Evolutionary conservation across 306 rosid genomes (phyloP), one percentile per base, ranked within the genome.

Genomic region (Geum urbanum): DNA sequence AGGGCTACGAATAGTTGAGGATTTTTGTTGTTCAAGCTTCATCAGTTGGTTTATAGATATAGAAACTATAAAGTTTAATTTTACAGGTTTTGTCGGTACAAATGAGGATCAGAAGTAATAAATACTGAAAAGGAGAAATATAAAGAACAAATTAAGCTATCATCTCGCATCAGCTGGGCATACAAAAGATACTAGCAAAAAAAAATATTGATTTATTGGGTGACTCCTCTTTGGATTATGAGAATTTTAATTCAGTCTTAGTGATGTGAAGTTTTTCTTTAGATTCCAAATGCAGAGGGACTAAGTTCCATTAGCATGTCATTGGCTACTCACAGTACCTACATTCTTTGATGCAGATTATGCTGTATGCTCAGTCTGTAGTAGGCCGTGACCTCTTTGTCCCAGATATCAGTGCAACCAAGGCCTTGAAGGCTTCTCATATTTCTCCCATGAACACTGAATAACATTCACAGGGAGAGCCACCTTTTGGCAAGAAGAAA

Each of bases 311-410:
- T 47, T 71, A 41, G n/a, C 10, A 67, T 16, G 49, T 75, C 57
- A 52, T 46, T 18, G 58, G 0, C 69, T 60, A 27, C 46, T 35
- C 19, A 64, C 72, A 74, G 73, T 74, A 19, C 35, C 45, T 49
- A 66, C 7, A 55, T 74, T 78, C n/a, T 74, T 74, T 58, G 59
- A 41, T 66, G 84, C 79, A 76, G 81, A 81, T 68, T 64, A 69
- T 78, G 78, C 66, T 47, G 69, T 27, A 53, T 50, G 11, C 57
- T 44, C 35, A 37, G 37, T 41, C 54, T 22, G 32, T 24, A 16
- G 41, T 49, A 44, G 43, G 52, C 24, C 10, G 18, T 73, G 60
- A 9, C 45, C 27, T 63, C 16, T 63, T 66, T 18, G 74, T 71
- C 75, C 65, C 56, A 15, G 67, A 58, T 59, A 51, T 24, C 18